Base-by-base conservation (phyloP, 208 protist species). In the Leishmania lainsoni region DNA sequence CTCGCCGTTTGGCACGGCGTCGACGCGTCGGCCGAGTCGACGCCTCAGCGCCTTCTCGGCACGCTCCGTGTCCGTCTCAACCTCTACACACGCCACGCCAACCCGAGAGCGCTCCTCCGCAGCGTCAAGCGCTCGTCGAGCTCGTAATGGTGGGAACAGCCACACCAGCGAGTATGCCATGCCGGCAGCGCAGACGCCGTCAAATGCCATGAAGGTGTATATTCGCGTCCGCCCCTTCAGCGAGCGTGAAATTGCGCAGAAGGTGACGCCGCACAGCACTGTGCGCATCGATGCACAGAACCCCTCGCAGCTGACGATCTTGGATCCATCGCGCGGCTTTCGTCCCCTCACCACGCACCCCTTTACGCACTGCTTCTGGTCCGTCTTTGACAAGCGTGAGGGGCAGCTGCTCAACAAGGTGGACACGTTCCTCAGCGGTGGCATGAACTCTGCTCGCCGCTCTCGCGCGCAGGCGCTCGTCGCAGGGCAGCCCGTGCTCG, bases 131-230 rank as follows among this genome's bases (percentile, higher is more conserved):
- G 59, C 73, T 8, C 74, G 80, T 6, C 79, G 79, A 12, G 32
- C 58, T 26, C 76, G 80, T 17, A 79, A 79, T 56, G 59, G 54
- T 6, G 42, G 26, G 2, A 29, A n/a, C 78, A 59, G 9, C 39
- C 69, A 69, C 75, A 42, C 22, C 10, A n/a, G 56, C 22, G 52
- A 69, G 73, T 72, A 69, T 49, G 3, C 39, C 80, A 76, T 20
- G 35, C n/a, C 48, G 59, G 8, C 10, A 2, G 2, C 87, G 1
- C 89, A 91, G 52, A 74, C 79, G 22, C 84, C 87, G 32, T 74
- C 84, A 0, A 95, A 92, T 72, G 91, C 92, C 16, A 95, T 96
- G 92, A 92, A 93, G 84, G 94, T 97, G 56, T 97, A 94, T 84
- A 81, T 97, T 10, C 94, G 94, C 71, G 94, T 97, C 6, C 86